Base-by-base conservation (phyloP, 768 basidiomycete genomes). In the Trametes meyenii region DNA sequence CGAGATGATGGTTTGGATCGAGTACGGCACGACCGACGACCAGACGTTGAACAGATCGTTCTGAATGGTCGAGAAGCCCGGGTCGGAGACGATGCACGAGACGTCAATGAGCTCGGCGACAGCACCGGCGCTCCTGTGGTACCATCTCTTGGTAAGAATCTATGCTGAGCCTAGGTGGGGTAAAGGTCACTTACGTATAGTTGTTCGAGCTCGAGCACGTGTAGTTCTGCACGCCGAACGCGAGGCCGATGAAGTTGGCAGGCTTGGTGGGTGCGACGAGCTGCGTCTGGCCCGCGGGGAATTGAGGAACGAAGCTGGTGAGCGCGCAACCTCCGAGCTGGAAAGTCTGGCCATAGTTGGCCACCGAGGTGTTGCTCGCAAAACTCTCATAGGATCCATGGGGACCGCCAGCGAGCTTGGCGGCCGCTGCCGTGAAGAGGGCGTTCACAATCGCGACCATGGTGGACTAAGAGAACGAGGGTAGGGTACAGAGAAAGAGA, bases 161-260 rank as follows among this genome's bases (percentile, higher is more conserved):
- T 43, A 10, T 8, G 17, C 4, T 44, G 42, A 17, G 13, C 36
- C 5, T n/a, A 10, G 11, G 17, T 24, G 12, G 11, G 38, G 21
- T 7, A 35, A 24, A 21, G 23, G 40, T 26, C 14, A 63, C 81
- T 63, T 57, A 85, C 84, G 76, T 76, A 67, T 75, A 85, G 50
- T 61, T 70, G 46, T 75, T 72, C 45, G 61, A 69, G 38, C 62
- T 55, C 10, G 65, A 69, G 67, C 84, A 85, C 29, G 82, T 85
- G 70, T 85, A 86, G 69, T 85, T 84, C 68, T 85, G 84, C 16
- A 76, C 77, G 23, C 83, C 81, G 52, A 83, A 69, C 12, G 74
- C 82, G n/a, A 83, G 69, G 13, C 74, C 77, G 53, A 85, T 76
- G 68, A 75, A 82, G 10, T 71, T 58, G 11, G 69, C 74, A 0